A percentile compares a stretch with the other conserved stretches of the same genome.
phyloP scores from a whole-genome alignment of 805 yeast species.

The Yamadazyma sp. region DNA sequence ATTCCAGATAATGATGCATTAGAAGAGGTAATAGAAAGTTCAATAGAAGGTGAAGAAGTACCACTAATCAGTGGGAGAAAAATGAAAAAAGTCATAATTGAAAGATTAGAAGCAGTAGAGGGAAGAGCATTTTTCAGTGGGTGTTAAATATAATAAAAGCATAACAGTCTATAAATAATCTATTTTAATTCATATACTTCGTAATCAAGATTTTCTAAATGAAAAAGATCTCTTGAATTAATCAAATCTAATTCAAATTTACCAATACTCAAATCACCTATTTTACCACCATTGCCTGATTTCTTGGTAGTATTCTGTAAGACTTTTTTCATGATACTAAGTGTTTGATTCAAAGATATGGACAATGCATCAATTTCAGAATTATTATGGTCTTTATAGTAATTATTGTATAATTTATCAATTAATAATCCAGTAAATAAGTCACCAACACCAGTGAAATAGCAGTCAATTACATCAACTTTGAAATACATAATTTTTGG shows the following conservation, averaged over 20 bases:
- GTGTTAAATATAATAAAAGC: conserved; percentile 36
- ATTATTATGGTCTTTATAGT: conserved; percentile 1
- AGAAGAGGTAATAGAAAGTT: conserved; percentile 30
- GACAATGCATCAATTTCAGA: conserved; percentile 11
- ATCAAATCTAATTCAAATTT: conserved; percentile 70
- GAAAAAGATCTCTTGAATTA: conserved; percentile 48
- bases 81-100: conserved; percentile 52
- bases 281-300: conserved; percentile 17
- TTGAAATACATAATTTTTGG: conserved; percentile 33
- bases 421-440: conserved; percentile 76
- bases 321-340: conserved; percentile 53
- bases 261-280: conserved; percentile 63
- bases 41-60: conserved; percentile 27
- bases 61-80: conserved; percentile 2
- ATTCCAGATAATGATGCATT: conserved; percentile 36
- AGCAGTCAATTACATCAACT: conserved; percentile 65
- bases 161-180: neutral
- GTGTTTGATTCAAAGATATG: conserved; percentile 51
- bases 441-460: conserved; percentile 96
- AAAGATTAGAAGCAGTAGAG: conserved; percentile 53
- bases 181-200: conserved; percentile 2
- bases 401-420: conserved; percentile 49
- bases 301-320: conserved; percentile 42
- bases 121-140: conserved; percentile 65
- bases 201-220: conserved; percentile 6